Conservation (phyloP, 129 eudicot species). For the Tagetes patula region DNA sequence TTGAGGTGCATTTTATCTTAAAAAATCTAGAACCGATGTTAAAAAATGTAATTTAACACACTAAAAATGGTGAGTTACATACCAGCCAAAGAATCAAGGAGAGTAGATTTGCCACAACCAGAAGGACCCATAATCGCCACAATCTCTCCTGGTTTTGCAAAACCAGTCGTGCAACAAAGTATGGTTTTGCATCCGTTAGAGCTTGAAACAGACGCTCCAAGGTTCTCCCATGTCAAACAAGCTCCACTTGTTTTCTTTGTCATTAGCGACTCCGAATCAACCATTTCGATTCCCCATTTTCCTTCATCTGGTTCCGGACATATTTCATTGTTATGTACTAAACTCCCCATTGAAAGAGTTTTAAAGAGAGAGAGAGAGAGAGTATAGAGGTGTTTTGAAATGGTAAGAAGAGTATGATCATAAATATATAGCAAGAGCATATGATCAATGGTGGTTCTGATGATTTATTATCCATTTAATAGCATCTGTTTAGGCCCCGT, state of each 20-base stretch:
- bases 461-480: background rate
- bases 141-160: conserved; percentile 72
- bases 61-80: background rate
- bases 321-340: conserved; percentile 27
- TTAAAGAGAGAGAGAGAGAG: background rate
- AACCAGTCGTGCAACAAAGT: conserved; percentile 55
- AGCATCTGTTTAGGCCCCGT: background rate
- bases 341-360: conserved; percentile 28
- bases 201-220: conserved; percentile 48
- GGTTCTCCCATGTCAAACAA: conserved; percentile 70
- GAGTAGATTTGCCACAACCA: conserved; percentile 87
- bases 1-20: too few species aligned
- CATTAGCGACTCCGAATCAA: conserved; percentile 10
- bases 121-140: conserved; percentile 94
- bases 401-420: background rate
- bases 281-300: conserved; percentile 15
- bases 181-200: conserved; percentile 37
- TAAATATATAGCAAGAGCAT: background rate
- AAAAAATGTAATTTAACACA: too few species aligned
- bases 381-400: background rate
- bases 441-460: background rate
- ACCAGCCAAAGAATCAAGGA: conserved; percentile 87
- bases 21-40: too few species aligned
- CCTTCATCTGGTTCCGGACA: conserved; percentile 31
- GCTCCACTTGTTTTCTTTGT: conserved; percentile 33